These are phyloP conservation scores for Globisporangium apiculatum DNA, from an alignment of 352 stramenopile genomes.

Conservation along the genomic window DNA sequence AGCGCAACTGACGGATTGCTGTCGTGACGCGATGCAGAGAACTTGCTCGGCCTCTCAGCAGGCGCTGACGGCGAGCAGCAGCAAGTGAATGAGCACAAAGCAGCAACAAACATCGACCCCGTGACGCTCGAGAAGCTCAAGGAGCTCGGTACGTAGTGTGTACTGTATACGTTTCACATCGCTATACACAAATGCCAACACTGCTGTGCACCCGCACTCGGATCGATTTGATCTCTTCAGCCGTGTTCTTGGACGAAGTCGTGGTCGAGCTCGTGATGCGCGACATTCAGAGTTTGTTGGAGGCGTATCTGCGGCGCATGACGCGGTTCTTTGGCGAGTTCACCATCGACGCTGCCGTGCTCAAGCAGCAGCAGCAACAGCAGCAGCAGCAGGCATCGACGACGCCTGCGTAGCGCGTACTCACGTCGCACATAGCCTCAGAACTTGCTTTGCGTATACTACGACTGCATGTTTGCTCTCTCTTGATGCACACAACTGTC, in stretches of 20 bases:
- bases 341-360: constrained; percentile 38
- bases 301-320: constrained; percentile 50
- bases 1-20: too few species aligned
- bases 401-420: constrained; percentile 9
- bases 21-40: constrained; percentile 21
- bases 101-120: constrained; percentile 16
- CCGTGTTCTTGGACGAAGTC: constrained; percentile 72
- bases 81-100: constrained; percentile 38
- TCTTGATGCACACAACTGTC: too few species aligned
- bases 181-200: too few species aligned
- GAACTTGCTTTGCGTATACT: too few species aligned
- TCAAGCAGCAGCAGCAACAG: constrained; percentile 4
- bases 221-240: constrained; percentile 12
- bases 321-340: constrained; percentile 62
- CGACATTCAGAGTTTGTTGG: constrained; percentile 60
- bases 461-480: too few species aligned
- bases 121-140: constrained; percentile 34
- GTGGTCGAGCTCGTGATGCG: constrained; percentile 75
- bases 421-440: too few species aligned
- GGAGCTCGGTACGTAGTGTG: constrained; percentile 34
- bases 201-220: neutral
- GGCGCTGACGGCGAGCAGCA: constrained; percentile 48
- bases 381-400: constrained; percentile 22
- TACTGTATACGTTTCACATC: neutral
- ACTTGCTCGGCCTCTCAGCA: constrained; percentile 42